Percentiles rank a stretch among this genome's conserved stretches.
These are phyloP conservation scores for Omphalotus guepiniiformis DNA, from an alignment of 768 basidiomycete species.

Conservation along the genomic window DNA sequence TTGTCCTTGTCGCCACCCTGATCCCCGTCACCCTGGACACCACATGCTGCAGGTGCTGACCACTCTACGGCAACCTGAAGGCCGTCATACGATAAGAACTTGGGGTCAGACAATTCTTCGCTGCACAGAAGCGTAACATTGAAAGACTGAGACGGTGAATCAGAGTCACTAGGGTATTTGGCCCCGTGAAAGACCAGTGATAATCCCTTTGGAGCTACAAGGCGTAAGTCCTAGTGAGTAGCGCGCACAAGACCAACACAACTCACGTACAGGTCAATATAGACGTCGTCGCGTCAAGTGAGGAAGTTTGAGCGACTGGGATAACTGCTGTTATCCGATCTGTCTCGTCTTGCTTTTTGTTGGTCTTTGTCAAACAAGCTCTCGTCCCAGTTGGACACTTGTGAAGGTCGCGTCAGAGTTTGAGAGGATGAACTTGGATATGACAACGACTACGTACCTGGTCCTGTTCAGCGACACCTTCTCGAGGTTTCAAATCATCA, in stretches of 20 bases:
- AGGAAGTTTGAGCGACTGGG: slow-evolving; percentile 52
- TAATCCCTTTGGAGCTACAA: slow-evolving; percentile 50
- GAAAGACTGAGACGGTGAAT: slow-evolving; percentile 52
- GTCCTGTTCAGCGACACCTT: slow-evolving; percentile 49
- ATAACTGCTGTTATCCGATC: slow-evolving; percentile 74
- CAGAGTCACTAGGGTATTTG: slow-evolving; percentile 51
- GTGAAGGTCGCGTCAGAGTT: slow-evolving; percentile 2
- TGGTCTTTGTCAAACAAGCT: slow-evolving; percentile 69
- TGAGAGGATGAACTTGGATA: too few species aligned
- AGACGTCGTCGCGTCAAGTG: slow-evolving; percentile 27
- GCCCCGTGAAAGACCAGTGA: slow-evolving; percentile 54
- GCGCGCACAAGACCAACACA: not conserved
- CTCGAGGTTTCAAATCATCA: slow-evolving; percentile 44
- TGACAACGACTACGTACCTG: slow-evolving; percentile 58
- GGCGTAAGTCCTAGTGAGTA: slow-evolving; percentile 11
- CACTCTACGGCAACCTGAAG: slow-evolving; percentile 55
- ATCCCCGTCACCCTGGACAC: slow-evolving; percentile 23
- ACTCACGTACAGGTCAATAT: slow-evolving; percentile 36
- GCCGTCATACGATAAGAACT: slow-evolving; percentile 58
- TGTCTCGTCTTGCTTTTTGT: slow-evolving; percentile 46
- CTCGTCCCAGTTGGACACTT: slow-evolving; percentile 71
- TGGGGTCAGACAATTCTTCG: slow-evolving; percentile 38
- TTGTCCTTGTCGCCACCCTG: slow-evolving; percentile 22
- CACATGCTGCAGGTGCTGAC: slow-evolving; percentile 59
- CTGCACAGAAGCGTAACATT: slow-evolving; percentile 59